Evolutionary conservation across 1,284 basidiomycete species (phyloP).

Genomic region (Earliella scabrosa): DNA sequence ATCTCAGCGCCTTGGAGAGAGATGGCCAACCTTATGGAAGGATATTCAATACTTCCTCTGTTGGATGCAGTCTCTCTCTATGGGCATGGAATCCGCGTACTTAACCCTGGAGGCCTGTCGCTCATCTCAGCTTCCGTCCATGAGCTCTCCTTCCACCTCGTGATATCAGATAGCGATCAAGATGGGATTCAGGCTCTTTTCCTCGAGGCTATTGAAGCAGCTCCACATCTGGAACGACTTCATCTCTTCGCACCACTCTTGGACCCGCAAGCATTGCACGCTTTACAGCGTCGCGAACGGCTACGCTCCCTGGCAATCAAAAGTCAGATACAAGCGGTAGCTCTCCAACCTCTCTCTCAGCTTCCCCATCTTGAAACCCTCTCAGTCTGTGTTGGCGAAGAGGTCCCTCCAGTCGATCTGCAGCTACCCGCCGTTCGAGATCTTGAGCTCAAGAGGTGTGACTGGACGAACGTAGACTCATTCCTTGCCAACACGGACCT

Average conservation of each 20-base stretch:
- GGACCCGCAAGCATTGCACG: neutral
- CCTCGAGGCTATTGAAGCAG: neutral
- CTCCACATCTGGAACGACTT: neutral
- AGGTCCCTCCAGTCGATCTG: neutral
- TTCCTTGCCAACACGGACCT: neutral
- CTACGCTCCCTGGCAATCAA: neutral
- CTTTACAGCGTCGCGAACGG: neutral
- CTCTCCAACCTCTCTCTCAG: neutral
- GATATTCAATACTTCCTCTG: neutral
- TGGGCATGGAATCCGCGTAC: too few species aligned
- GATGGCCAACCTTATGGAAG: neutral
- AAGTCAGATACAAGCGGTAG: neutral
- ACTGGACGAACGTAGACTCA: neutral
- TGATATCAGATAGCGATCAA: neutral
- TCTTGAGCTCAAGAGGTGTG: neutral
- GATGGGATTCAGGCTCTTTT: neutral
- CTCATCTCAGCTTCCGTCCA: slow-evolving; percentile 4
- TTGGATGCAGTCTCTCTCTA: neutral
- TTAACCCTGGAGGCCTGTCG: neutral
- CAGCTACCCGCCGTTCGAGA: neutral
- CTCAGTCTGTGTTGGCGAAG: neutral
- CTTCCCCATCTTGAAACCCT: neutral
- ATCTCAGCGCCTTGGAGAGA: neutral
- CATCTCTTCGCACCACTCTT: too few species aligned
- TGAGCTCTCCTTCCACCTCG: neutral